Base-by-base conservation (phyloP, 1,284 basidiomycete species). In the Chalciporus sp. region DNA sequence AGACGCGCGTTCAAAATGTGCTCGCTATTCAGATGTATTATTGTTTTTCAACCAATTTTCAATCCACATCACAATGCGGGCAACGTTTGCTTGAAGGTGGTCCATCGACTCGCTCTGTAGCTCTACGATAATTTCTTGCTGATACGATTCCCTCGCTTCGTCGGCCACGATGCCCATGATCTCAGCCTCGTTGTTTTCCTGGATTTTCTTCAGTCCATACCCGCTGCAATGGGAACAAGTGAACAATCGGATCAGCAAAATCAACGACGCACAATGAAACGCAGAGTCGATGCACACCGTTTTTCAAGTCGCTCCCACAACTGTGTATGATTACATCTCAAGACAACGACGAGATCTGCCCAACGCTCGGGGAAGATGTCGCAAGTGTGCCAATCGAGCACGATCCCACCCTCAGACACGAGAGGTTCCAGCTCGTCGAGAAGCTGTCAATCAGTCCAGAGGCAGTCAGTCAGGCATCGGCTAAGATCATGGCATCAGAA, bases 101-200 rank as follows among this genome's bases (percentile, higher is more conserved):
- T 90, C 87, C 42, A 81, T 84, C 16, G 77, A 82, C 67, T 96
- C 90, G 67, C 91, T 94, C 57, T 79, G 73, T 23, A 99, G 79
- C 69, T 94, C 93, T 20, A 98, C 88, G 29, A 99, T 83, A 58
- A 96, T 92, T 70, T 94, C 88, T 20, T 81, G 70, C 0, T 88
- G 83, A 71, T 98, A 99, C 1, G 92, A 91, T 39, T 86, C 84
- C 35, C 86, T 80, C 2, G 96, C 95, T 71, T 99, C 96, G 42
- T 93, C 90, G 9, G 91, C 76, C 23, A 97, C 88, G 33, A 95
- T 87, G 66, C 93, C 83, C 95, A 99, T 98, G 69, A 99, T 99
- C 74, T 99, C 96, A 9, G 95, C 95, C 63, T 95, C 89, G 73
- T 99, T 96, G 72, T 99, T 99, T 73, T 99, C 97, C 69, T 95